These are phyloP conservation scores for Ophidiomyces ophidiicola DNA, from an alignment of 2,329 filamentous ascomycete genomes.

Conservation along the genomic window DNA sequence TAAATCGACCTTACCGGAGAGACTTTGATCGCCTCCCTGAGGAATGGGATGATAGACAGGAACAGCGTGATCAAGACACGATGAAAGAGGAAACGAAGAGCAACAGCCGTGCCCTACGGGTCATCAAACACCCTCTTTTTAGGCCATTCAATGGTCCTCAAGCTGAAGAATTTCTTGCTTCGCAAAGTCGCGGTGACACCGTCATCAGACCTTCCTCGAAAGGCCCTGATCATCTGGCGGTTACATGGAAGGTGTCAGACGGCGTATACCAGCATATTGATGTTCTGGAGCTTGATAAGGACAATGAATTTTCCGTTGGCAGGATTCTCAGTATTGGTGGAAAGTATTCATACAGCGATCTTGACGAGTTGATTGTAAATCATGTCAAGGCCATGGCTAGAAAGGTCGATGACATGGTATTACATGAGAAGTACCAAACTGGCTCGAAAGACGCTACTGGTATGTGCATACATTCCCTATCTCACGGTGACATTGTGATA, in stretches of 20 bases:
- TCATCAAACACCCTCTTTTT: constrained; percentile 97
- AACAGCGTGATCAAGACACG: constrained; percentile 69
- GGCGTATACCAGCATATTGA: constrained; percentile 97
- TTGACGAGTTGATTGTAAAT: constrained; percentile 93
- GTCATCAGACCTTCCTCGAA: constrained; percentile 94
- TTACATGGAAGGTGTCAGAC: constrained; percentile 97
- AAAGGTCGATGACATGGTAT: constrained; percentile 93
- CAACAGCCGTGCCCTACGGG: constrained; percentile 75
- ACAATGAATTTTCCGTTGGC: constrained; percentile 90
- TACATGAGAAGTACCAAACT: constrained; percentile 84
- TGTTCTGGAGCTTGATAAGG: constrained; percentile 90
- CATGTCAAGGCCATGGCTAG: constrained; percentile 96
- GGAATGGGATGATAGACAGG: constrained; percentile 78
- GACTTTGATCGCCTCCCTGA: constrained; percentile 59
- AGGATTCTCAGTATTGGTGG: constrained; percentile 72
- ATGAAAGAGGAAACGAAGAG: constrained; percentile 75
- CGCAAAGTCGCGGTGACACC: constrained; percentile 73
- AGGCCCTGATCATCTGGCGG: constrained; percentile 83
- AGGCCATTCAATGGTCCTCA: constrained; percentile 83
- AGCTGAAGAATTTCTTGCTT: constrained; percentile 84
- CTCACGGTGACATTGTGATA: not conserved
- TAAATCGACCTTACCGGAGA: constrained; percentile 60
- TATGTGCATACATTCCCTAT: constrained; percentile 41
- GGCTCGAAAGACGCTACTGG: constrained; percentile 70
- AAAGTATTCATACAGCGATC: constrained; percentile 85